These are phyloP conservation scores for Pseudogymnoascus sp. DNA, from an alignment of 2,329 filamentous ascomycete genomes.

Conservation along the genomic window DNA sequence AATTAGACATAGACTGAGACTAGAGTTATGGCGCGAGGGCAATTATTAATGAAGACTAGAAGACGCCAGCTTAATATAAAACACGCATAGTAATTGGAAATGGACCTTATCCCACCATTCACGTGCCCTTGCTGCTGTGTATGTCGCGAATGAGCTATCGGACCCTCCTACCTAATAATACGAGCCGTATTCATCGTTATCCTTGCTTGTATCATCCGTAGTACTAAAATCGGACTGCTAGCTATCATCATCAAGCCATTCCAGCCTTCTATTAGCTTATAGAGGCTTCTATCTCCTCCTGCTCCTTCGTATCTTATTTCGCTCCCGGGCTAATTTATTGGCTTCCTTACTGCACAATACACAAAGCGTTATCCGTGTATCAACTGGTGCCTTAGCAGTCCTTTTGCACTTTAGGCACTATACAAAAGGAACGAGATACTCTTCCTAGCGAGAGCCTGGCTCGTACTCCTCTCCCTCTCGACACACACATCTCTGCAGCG, in stretches of 20 bases:
- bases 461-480: not conserved
- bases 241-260: not conserved
- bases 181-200: not conserved
- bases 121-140: not conserved
- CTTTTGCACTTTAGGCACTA: not conserved
- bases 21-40: not conserved
- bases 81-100: not conserved
- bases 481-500: not conserved
- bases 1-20: not conserved
- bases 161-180: not conserved
- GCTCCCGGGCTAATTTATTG: too few species aligned
- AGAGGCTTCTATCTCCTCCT: too few species aligned
- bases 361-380: not conserved
- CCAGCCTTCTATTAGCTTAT: not conserved
- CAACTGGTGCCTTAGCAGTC: not conserved
- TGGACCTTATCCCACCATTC: not conserved
- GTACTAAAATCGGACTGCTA: not conserved
- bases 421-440: not conserved
- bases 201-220: not conserved
- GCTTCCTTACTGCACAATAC: not conserved
- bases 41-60: not conserved
- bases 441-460: not conserved
- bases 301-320: not conserved
- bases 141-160: not conserved
- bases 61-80: not conserved